Evolutionary conservation across 345 rosid species (phyloP), one percentile per base, ranked within the genome.

Genomic region (Pistacia atlantica): DNA sequence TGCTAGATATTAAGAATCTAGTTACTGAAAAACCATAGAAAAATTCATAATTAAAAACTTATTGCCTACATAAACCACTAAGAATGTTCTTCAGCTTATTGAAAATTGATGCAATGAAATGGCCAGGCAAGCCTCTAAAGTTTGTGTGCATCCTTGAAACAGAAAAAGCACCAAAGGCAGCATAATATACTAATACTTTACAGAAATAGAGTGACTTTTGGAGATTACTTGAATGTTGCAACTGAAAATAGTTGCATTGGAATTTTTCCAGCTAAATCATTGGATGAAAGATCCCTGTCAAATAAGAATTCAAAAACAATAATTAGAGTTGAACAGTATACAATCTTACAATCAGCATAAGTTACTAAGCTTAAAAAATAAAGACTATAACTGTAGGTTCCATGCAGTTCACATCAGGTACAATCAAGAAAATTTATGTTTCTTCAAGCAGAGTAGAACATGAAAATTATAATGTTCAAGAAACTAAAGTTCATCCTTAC

Each of bases 201-300:
- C 5, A 11, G 11, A 25, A 67, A 28, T 38, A 67, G 58, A 60
- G 54, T n/a, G 3, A 35, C 3, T n/a, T 33, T 51, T n/a, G 67
- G 49, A 77, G 70, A 65, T 86, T 88, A 95, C 98, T 95, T 90
- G 86, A 92, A 91, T 57, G 77, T 84, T 37, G 91, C 89, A 65
- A 88, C 80, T 10, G 91, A 85, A 78, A 90, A 89, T 59, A 95
- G 87, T 45, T 78, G 83, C 52, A 38, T 11, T 5, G 98, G 98
- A 81, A 95, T 82, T 81, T 72, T 84, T 79, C 98, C 98, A 0
- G 75, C 82, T 77, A 93, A 70, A 67, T 88, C 80, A 75, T 91
- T 95, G 20, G 88, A 86, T 54, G 98, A 93, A 73, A 95, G 84
- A 84, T 95, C 98, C 84, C 98, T 93, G 89, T 51, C 37, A 80